A percentile compares a stretch with the other conserved stretches of the same genome.
Conservation (phyloP, 1,139 yeast genomes). For the Suhomyces wounanorum region DNA sequence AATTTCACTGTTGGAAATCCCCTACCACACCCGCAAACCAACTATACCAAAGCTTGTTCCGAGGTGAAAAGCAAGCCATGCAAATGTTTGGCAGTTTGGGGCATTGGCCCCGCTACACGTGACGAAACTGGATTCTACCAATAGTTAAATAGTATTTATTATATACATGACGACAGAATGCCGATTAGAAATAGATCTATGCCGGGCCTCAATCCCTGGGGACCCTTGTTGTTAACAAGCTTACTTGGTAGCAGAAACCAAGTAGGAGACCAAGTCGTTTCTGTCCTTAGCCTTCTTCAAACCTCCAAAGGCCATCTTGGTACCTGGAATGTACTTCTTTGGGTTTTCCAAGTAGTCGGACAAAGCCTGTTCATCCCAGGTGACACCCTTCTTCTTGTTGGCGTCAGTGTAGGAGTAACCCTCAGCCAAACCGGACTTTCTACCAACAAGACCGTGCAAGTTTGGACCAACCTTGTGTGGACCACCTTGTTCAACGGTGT, state of each 20-base stretch:
- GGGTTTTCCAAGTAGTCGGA: constrained; percentile 98
- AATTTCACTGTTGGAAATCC: not conserved
- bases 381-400: constrained; percentile 93
- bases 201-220: not conserved
- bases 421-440: constrained; percentile 87
- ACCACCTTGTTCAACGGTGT: constrained; percentile 94
- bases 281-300: constrained; percentile 99
- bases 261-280: constrained; percentile 92
- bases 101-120: not conserved
- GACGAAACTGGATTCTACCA: not conserved
- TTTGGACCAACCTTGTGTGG: constrained; percentile 99
- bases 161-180: constrained; percentile 12
- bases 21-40: not conserved
- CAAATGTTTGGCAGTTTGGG: too few species aligned
- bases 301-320: constrained; percentile 99
- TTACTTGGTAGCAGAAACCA: constrained; percentile 75
- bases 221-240: constrained; percentile 1
- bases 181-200: constrained; percentile 10
- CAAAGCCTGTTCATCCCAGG: constrained; percentile 87
- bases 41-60: not conserved
- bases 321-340: constrained; percentile 99
- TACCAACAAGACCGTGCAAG: constrained; percentile 91
- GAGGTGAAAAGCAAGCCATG: too few species aligned
- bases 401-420: constrained; percentile 98
- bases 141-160: constrained; percentile 6